Percentiles rank a stretch among this genome's conserved stretches.
These are phyloP conservation scores for Fragilariopsis cylindrus DNA, from an alignment of 108 stramenopile genomes.

Conservation along the genomic window DNA sequence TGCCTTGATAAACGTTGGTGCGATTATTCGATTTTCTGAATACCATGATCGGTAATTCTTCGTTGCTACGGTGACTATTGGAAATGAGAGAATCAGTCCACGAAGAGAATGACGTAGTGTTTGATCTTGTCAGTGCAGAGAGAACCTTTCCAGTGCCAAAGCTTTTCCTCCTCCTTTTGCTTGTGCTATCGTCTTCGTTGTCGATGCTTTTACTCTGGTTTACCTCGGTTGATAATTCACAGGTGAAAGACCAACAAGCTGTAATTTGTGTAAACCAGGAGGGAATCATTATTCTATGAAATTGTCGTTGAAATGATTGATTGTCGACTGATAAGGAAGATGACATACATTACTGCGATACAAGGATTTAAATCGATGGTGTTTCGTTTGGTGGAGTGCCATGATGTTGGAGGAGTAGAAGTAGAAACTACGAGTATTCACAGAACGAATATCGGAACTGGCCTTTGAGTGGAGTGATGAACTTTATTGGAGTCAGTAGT, in stretches of 20 bases:
- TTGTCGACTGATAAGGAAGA: neutral
- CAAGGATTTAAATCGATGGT: neutral
- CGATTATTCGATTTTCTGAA: neutral
- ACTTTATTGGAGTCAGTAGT: too few species aligned
- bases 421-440: too few species aligned
- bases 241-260: slow-evolving; percentile 3
- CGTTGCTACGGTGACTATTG: neutral
- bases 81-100: neutral
- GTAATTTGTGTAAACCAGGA: neutral
- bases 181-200: neutral
- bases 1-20: neutral
- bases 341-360: neutral
- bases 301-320: neutral
- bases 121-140: neutral
- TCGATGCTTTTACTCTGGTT: neutral
- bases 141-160: neutral
- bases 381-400: neutral
- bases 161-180: neutral
- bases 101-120: neutral
- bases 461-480: too few species aligned
- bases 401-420: neutral
- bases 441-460: too few species aligned
- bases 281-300: neutral
- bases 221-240: neutral
- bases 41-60: neutral